Conservation (phyloP, 1,284 basidiomycete genomes). For the Cryptococcus deneoformans region DNA sequence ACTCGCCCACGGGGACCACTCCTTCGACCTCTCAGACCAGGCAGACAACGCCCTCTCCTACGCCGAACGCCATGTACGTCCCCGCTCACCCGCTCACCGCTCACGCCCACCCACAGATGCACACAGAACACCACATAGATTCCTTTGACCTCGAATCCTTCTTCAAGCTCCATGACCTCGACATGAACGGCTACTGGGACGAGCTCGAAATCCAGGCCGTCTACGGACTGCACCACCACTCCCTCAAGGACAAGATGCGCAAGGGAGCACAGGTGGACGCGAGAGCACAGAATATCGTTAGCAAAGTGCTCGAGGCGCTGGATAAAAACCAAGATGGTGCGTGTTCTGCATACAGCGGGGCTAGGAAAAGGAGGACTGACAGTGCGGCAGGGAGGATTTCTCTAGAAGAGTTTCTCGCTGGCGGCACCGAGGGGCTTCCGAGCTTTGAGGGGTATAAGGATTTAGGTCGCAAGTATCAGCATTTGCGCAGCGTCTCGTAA, state of each 20-base stretch:
- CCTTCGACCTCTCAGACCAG: slow-evolving; percentile 30
- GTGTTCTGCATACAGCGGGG: slow-evolving; percentile 2
- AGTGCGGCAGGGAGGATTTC: slow-evolving; percentile 59
- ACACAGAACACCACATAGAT: slow-evolving; percentile 50
- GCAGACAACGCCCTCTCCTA: slow-evolving; percentile 46
- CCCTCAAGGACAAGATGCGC: slow-evolving; percentile 80
- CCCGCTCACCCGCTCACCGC: neutral
- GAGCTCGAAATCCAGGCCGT: slow-evolving; percentile 81
- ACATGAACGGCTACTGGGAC: slow-evolving; percentile 73
- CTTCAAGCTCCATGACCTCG: slow-evolving; percentile 76
- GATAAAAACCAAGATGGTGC: slow-evolving; percentile 73
- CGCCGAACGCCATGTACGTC: slow-evolving; percentile 55
- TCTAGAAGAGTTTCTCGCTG: slow-evolving; percentile 73
- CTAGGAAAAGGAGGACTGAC: neutral
- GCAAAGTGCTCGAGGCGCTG: slow-evolving; percentile 67
- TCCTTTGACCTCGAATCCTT: slow-evolving; percentile 47
- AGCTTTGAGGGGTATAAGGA: slow-evolving; percentile 86
- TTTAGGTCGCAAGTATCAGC: slow-evolving; percentile 70
- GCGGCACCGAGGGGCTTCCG: slow-evolving; percentile 72
- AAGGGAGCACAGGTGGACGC: slow-evolving; percentile 75
- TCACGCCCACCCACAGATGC: slow-evolving; percentile 32
- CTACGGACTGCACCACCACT: slow-evolving; percentile 94
- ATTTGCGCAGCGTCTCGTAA: neutral
- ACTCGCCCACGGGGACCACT: slow-evolving; percentile 35
- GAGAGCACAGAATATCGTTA: slow-evolving; percentile 80